Evolutionary conservation across 805 yeast genomes (phyloP), one percentile per base, ranked within the genome.

Genomic region (Metschnikowia anglica): DNA sequence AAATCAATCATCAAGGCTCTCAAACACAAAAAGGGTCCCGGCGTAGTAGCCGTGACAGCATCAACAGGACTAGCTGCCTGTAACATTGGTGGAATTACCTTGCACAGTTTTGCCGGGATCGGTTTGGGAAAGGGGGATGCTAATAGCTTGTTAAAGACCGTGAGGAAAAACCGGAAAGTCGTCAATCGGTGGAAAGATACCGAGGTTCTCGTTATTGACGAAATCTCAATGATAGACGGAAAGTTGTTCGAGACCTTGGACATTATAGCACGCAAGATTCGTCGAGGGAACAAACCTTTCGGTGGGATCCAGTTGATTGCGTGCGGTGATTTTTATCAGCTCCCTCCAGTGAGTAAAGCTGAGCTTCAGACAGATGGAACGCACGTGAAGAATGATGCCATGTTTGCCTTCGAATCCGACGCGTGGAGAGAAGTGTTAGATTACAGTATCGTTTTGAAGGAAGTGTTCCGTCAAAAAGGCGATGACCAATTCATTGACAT

Each of bases 61-160:
- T 86, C 97, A 0, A 93, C 99, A 0, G 99, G 99, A 1, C 68
- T 93, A 48, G 99, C 99, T 0, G 99, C 97, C 0, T 84, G 88
- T 31, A 88, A 89, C 55, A 85, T 93, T 53, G 96, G 95, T 2
- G 99, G 99, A 18, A 78, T 76, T 23, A 93, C 99, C 0, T 70
- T 93, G 21, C 95, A 91, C 61, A 74, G 85, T 55, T 88, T 83
- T 66, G 78, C 96, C 0, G 95, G 96, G 1, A 77, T 89, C 41
- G 98, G 98, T 0, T 62, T 89, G 1, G 96, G 93, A 2, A 65
- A 65, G 34, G 87, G 76, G 6, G 53, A 71, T 2, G 74, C 65
- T 0, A 66, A 66, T 0, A 61, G 63, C 12, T 60, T 88, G 32
- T 68, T 77, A 2, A 63, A 70, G 9, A 71, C 63, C 44, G 75